Conservation (phyloP, 352 stramenopile species). For the Phytopythium montanum region DNA sequence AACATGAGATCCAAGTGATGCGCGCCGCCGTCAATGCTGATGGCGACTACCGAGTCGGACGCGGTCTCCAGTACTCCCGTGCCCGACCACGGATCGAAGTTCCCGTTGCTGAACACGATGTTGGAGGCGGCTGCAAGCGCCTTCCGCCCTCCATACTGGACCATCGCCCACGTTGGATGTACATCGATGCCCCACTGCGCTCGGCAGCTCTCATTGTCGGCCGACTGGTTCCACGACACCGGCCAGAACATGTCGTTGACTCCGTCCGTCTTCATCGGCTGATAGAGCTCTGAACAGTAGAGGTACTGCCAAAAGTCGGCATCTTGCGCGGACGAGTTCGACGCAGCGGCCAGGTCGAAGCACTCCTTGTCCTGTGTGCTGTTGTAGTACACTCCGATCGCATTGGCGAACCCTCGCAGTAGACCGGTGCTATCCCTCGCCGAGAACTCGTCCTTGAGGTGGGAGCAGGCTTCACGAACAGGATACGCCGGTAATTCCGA, state of each 20-base stretch:
- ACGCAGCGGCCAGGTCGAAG: slow-evolving; percentile 29
- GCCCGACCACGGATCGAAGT: slow-evolving; percentile 86
- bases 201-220: slow-evolving; percentile 38
- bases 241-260: slow-evolving; percentile 77
- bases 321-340: slow-evolving; percentile 30
- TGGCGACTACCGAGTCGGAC: slow-evolving; percentile 49
- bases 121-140: slow-evolving; percentile 59
- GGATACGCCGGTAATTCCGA: slow-evolving; percentile 82
- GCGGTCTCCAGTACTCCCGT: slow-evolving; percentile 62
- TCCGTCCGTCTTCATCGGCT: slow-evolving; percentile 36
- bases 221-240: slow-evolving; percentile 34
- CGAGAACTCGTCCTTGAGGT: slow-evolving; percentile 24
- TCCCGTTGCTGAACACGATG: slow-evolving; percentile 92
- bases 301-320: slow-evolving; percentile 56
- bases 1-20: slow-evolving; percentile 1
- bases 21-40: slow-evolving; percentile 11
- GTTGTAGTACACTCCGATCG: slow-evolving; percentile 60
- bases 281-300: slow-evolving; percentile 51
- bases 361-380: slow-evolving; percentile 35
- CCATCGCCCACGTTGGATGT: slow-evolving; percentile 36
- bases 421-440: slow-evolving; percentile 15
- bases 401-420: slow-evolving; percentile 31
- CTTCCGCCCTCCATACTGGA: slow-evolving; percentile 47
- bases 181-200: slow-evolving; percentile 35
- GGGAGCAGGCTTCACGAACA: slow-evolving; percentile 68